These are phyloP conservation scores for Persicaria maculosa DNA, from an alignment of 148 eudicot species.

Conservation along the genomic window DNA sequence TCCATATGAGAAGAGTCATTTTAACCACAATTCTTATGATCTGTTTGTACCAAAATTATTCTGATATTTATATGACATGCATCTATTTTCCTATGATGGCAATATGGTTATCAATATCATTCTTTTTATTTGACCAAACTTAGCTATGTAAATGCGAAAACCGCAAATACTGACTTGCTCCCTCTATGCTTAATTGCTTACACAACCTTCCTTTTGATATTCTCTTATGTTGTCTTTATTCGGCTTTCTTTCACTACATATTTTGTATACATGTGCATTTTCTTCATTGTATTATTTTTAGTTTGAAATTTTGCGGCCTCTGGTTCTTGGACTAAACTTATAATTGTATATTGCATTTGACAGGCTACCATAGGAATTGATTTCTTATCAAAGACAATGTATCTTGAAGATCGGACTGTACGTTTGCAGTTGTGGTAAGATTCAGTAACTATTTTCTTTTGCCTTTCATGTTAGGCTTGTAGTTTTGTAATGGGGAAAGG, in stretches of 20 bases:
- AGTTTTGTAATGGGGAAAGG: not conserved
- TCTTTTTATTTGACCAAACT: not conserved
- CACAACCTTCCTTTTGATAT: not conserved
- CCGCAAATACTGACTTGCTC: not conserved
- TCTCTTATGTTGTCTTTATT: not conserved
- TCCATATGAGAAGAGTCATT: not conserved
- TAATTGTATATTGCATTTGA: not conserved
- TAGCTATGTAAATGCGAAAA: not conserved
- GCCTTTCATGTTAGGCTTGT: not conserved
- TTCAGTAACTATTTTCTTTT: not conserved
- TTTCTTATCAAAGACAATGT: conserved; percentile 44
- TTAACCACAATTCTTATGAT: not conserved
- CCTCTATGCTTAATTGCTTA: not conserved
- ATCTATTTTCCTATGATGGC: not conserved
- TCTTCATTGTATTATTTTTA: not conserved
- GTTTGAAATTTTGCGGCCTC: not conserved
- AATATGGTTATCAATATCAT: not conserved
- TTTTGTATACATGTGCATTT: not conserved
- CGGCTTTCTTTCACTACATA: not conserved
- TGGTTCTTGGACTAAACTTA: not conserved
- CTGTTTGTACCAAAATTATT: not conserved
- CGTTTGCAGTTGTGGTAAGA: conserved; percentile 44
- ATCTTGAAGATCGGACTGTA: conserved; percentile 49
- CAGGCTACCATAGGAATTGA: conserved; percentile 52
- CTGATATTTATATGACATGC: not conserved